Percentiles rank a stretch among this genome's conserved stretches.
These are phyloP conservation scores for Curvularia hawaiiensis DNA, from an alignment of 2,329 filamentous ascomycete genomes.

Conservation along the genomic window DNA sequence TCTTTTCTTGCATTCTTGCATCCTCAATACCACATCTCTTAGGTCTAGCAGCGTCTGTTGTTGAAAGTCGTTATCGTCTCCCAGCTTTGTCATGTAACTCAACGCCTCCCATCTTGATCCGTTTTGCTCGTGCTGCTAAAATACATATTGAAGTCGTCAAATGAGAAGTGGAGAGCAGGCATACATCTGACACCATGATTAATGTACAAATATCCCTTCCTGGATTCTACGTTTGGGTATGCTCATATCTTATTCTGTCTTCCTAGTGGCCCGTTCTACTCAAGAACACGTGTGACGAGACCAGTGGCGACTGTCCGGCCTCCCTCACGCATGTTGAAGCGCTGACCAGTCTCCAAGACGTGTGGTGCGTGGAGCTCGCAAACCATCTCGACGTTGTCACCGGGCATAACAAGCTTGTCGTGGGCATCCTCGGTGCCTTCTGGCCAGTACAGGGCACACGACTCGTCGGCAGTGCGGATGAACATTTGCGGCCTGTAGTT, in stretches of 20 bases:
- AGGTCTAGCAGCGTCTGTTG: neutral
- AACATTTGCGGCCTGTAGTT: conserved; percentile 98
- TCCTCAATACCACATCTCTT: neutral
- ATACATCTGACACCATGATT: conserved; percentile 27
- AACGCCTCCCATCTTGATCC: conserved; percentile 30
- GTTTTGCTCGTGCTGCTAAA: conserved; percentile 31
- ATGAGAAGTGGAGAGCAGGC: conserved; percentile 34
- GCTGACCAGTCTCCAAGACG: conserved; percentile 88
- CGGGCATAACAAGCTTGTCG: conserved; percentile 90
- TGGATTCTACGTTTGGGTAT: conserved; percentile 17
- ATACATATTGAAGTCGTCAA: conserved; percentile 30
- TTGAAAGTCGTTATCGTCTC: conserved; percentile 27
- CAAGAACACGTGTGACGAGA: conserved; percentile 46
- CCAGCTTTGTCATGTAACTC: conserved; percentile 21
- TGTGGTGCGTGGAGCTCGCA: conserved; percentile 83
- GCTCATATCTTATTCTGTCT: conserved; percentile 2
- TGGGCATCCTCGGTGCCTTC: conserved; percentile 75
- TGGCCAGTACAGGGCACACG: conserved; percentile 81
- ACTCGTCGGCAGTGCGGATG: conserved; percentile 84
- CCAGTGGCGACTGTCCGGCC: conserved; percentile 63
- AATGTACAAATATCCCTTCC: conserved; percentile 27
- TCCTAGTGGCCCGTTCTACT: conserved; percentile 25
- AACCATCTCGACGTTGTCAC: conserved; percentile 98
- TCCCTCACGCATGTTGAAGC: conserved; percentile 98
- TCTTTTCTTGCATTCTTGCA: neutral